Evolutionary conservation across 2,329 filamentous ascomycete species (phyloP).

Genomic region (Pseudocercospora pini-densiflorae): DNA sequence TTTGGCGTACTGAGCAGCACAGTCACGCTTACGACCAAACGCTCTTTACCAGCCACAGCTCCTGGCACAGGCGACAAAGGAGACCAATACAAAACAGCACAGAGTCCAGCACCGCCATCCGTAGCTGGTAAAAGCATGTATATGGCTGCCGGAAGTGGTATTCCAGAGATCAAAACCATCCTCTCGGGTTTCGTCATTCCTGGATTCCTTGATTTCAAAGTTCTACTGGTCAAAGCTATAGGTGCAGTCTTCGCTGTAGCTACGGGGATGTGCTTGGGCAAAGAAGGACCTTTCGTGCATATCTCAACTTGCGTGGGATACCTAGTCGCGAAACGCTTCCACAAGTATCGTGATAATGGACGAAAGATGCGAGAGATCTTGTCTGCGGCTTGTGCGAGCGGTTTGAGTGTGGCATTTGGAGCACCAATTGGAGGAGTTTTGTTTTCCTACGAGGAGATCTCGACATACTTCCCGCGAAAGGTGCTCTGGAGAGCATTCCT

Average conservation of each 20-base stretch:
- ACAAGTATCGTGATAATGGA: slow-evolving; percentile 62
- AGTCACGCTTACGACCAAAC: slow-evolving; percentile 56
- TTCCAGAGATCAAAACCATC: slow-evolving; percentile 67
- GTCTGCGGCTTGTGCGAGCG: slow-evolving; percentile 61
- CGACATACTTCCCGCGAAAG: slow-evolving; percentile 63
- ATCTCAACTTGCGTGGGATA: slow-evolving; percentile 64
- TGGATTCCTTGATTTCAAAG: slow-evolving; percentile 60
- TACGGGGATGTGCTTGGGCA: slow-evolving; percentile 64
- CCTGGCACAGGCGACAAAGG: slow-evolving; percentile 39
- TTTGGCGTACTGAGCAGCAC: slow-evolving; percentile 57
- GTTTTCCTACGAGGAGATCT: slow-evolving; percentile 65
- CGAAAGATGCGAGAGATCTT: slow-evolving; percentile 64
- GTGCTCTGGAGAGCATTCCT: slow-evolving; percentile 65
- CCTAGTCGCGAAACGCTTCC: slow-evolving; percentile 56
- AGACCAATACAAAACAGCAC: slow-evolving; percentile 22
- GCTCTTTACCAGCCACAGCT: slow-evolving; percentile 51
- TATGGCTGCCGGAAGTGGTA: slow-evolving; percentile 63
- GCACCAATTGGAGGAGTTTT: slow-evolving; percentile 66
- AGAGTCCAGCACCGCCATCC: slow-evolving; percentile 13
- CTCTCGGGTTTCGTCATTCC: slow-evolving; percentile 65
- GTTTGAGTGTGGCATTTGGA: slow-evolving; percentile 65
- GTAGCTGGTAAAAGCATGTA: slow-evolving; percentile 58
- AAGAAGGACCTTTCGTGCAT: slow-evolving; percentile 67
- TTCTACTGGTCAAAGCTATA: slow-evolving; percentile 62
- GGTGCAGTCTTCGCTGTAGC: slow-evolving; percentile 63